Base-by-base conservation (phyloP, 2,329 filamentous ascomycete genomes). In the Colletotrichum caudatum region DNA sequence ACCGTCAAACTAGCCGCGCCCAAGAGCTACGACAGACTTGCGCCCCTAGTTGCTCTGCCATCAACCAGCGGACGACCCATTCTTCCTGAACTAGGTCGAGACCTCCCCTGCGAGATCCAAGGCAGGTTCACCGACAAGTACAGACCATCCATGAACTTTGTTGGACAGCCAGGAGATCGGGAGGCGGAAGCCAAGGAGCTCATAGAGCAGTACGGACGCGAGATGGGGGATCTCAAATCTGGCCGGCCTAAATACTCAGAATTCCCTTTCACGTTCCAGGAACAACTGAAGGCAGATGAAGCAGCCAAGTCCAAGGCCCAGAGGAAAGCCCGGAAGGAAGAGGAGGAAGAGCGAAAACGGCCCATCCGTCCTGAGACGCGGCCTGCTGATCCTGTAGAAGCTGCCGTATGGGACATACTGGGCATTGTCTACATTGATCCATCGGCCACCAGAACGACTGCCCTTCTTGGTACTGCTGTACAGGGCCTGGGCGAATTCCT, bases 381-480 rank as follows among this genome's bases (percentile, higher is more conserved):
- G 7, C 87, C 87, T 1, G 72, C 76, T 11, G 83, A 87, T 59
- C 78, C 81, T 12, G 80, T 82, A 20, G 85, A 85, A 68, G 86
- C 83, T 33, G 85, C 85, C 33, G 83, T 82, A 3, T 89, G 87
- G 86, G 87, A 89, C 75, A 81, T 84, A 0, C 82, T 87, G 72
- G 86, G 85, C 23, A 83, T 87, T 58, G 83, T 88, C 18, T 77
- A 85, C 66, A 78, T 88, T 69, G 84, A 86, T n/a, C 77, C 80
- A 46, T 75, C 79, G 71, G 79, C 81, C 76, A 77, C 77, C 48
- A 78, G 80, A 73, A 80, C 79, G 1, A 83, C 79, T 35, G 75
- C 79, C 14, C 73, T 83, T 11, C 84, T 86, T 66, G 85, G 85
- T 29, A 78, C 78, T 23, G 83, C 84, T 9, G 87, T 89, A 23